Conservation (phyloP, 176 grass and related monocot genomes). For the Olyra latifolia region DNA sequence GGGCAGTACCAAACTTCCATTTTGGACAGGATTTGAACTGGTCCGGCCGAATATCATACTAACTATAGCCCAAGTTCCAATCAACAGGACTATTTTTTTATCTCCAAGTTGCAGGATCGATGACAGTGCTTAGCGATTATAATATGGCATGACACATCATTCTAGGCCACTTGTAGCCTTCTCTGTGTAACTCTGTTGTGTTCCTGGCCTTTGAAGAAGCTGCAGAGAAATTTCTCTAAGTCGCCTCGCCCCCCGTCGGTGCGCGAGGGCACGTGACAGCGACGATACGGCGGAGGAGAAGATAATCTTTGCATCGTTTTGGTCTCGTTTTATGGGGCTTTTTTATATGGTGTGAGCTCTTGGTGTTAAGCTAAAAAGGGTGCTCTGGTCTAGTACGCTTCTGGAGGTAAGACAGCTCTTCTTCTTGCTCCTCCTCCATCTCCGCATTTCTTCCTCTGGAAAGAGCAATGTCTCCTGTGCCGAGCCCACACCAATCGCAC, state of each 20-base stretch:
- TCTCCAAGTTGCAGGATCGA: conserved; percentile 46
- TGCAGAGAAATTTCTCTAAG: conserved; percentile 46
- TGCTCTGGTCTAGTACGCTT: conserved; percentile 33
- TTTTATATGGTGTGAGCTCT: conserved; percentile 24
- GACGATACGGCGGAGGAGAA: conserved; percentile 47
- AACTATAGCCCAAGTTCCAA: conserved; percentile 16
- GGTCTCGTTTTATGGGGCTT: conserved; percentile 19
- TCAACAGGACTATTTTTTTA: not conserved
- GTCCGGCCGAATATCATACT: not conserved
- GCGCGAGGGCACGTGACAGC: conserved; percentile 59
- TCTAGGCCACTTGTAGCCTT: conserved; percentile 40
- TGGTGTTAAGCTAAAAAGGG: conserved; percentile 44
- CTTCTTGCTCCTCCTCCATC: not conserved
- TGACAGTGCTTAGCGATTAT: conserved; percentile 35
- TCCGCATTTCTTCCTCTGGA: not conserved
- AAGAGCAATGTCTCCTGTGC: conserved; percentile 50
- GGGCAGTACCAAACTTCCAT: conserved; percentile 34
- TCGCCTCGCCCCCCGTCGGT: conserved; percentile 41
- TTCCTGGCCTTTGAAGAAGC: conserved; percentile 27
- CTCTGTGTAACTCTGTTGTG: no score
- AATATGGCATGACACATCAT: conserved; percentile 20
- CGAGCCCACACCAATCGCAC: conserved; percentile 39
- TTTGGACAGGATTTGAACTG: conserved; percentile 35
- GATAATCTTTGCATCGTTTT: conserved; percentile 50
- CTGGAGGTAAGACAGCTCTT: conserved; percentile 29